Conservation (phyloP, 495 filamentous ascomycete species). For the Glarea lozoyensis region DNA sequence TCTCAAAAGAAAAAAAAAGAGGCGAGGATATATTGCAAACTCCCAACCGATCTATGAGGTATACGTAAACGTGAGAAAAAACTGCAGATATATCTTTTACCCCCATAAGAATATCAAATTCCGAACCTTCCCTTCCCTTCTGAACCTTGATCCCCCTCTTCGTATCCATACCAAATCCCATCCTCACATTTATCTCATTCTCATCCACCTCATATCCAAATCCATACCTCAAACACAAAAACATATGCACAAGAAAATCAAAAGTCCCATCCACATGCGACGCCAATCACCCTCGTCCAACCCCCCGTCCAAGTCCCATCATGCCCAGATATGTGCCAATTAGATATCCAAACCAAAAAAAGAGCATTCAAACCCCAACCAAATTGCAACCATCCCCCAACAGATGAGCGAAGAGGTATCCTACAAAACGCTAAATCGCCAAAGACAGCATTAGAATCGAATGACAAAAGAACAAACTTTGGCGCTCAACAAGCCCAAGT, state of each 20-base stretch:
- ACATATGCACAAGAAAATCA: background rate
- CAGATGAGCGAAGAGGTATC: background rate
- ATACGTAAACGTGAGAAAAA: background rate
- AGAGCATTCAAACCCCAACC: background rate
- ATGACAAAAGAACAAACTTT: background rate
- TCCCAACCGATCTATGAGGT: background rate
- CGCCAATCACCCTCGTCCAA: background rate
- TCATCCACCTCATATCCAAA: no score
- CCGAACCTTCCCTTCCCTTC: no score
- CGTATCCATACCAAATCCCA: no score
- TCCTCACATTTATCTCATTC: background rate
- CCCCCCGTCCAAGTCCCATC: background rate
- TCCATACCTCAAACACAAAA: background rate
- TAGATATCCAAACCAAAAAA: background rate
- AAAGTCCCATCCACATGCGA: background rate
- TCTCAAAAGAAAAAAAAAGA: no score
- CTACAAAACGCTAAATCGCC: background rate
- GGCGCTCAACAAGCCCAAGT: background rate
- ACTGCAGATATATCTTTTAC: background rate
- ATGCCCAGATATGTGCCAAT: background rate
- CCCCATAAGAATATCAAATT: background rate
- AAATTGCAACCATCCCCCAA: background rate
- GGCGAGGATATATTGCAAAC: background rate
- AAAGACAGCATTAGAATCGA: background rate
- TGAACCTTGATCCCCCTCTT: no score